A percentile compares a stretch with the other conserved stretches of the same genome.
phyloP scores from a whole-genome alignment of 441 rosid species.

The Jatropha multifida region DNA sequence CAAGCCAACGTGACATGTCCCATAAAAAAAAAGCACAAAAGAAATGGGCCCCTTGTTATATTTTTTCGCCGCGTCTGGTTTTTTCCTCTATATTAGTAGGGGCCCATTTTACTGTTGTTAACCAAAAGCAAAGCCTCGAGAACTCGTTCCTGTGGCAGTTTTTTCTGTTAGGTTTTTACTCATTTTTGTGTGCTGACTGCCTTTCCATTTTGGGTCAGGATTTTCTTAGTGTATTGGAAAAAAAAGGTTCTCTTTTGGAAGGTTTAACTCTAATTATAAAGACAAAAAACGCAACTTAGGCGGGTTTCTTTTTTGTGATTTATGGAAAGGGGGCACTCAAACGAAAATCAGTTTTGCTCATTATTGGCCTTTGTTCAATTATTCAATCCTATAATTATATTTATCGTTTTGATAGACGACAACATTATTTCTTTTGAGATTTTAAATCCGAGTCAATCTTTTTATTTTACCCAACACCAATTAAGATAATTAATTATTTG shows the following conservation, averaged over 20 bases:
- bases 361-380: neutral
- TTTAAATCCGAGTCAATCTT: neutral
- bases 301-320: neutral
- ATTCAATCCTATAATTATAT: neutral
- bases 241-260: neutral
- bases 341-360: neutral
- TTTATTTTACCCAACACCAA: neutral
- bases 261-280: too few species aligned
- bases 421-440: conserved; percentile 10
- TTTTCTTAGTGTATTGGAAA: neutral
- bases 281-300: neutral
- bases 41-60: neutral
- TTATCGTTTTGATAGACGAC: neutral
- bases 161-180: conserved; percentile 40
- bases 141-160: conserved; percentile 39
- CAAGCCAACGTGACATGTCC: conserved; percentile 35
- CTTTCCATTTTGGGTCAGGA: conserved; percentile 25
- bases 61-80: conserved; percentile 38
- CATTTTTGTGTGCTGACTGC: neutral
- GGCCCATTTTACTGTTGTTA: conserved; percentile 17
- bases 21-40: conserved; percentile 23
- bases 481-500: too few species aligned
- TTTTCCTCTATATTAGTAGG: conserved; percentile 16
- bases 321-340: neutral
- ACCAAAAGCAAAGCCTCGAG: conserved; percentile 15